A percentile compares a stretch with the other conserved stretches of the same genome.
Evolutionary conservation across 1,284 basidiomycete genomes (phyloP).

Genomic region (Athelia psychrophila): DNA sequence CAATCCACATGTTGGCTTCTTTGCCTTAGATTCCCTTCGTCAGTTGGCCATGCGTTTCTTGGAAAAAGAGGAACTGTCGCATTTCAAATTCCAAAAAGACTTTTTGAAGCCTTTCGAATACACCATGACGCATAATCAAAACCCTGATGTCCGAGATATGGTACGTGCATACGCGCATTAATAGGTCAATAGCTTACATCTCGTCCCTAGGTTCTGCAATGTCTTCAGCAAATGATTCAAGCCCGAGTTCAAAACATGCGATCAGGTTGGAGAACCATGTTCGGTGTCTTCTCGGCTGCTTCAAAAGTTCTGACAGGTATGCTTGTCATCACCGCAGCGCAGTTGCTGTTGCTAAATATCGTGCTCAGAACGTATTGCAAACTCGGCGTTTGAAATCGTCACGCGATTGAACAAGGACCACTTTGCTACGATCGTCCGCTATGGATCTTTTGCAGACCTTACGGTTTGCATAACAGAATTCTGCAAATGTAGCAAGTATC

Average conservation of each 20-base stretch:
- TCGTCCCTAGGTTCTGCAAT: constrained; percentile 79
- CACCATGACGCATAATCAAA: constrained; percentile 95
- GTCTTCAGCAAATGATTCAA: constrained; percentile 99
- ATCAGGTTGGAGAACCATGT: constrained; percentile 99
- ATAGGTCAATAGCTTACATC: not conserved
- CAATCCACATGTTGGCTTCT: constrained; percentile 95
- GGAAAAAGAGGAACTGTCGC: constrained; percentile 96
- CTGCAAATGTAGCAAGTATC: constrained; percentile 98
- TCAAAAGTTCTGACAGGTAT: constrained; percentile 89
- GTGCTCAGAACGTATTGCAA: constrained; percentile 81
- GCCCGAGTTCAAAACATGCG: constrained; percentile 93
- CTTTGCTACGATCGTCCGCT: constrained; percentile 86
- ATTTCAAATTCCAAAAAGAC: constrained; percentile 99
- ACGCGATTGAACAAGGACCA: constrained; percentile 89
- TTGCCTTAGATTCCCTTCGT: constrained; percentile 96
- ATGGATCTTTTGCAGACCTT: constrained; percentile 94
- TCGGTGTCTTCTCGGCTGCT: constrained; percentile 95
- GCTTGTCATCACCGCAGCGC: constrained; percentile 12
- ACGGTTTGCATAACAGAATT: constrained; percentile 99
- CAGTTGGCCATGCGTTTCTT: constrained; percentile 98
- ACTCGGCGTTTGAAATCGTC: constrained; percentile 95
- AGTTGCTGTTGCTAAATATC: not conserved
- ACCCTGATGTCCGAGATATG: constrained; percentile 96
- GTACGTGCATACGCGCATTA: constrained; percentile 38
- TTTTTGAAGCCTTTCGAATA: constrained; percentile 98